A percentile compares a stretch with the other conserved stretches of the same genome.
Evolutionary conservation across 768 basidiomycete species (phyloP).

Genomic region (Mycena alexandri): DNA sequence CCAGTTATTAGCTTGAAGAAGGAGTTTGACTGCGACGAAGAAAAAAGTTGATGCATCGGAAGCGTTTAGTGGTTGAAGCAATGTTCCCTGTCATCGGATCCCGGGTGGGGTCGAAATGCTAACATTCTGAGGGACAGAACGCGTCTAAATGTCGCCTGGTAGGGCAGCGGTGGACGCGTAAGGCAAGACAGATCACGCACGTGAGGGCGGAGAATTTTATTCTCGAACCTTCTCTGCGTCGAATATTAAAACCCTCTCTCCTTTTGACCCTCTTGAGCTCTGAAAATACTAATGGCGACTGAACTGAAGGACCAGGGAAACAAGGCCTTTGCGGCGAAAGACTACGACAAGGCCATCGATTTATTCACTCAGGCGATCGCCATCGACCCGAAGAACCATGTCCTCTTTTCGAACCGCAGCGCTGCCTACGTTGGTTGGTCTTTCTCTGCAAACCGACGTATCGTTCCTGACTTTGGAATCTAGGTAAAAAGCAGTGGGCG

Average conservation of each 20-base stretch:
- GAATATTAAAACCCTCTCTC: conserved; percentile 1
- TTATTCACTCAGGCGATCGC: conserved; percentile 86
- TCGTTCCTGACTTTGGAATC: neutral
- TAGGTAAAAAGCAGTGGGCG: conserved; percentile 82
- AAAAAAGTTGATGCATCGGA: conserved; percentile 12
- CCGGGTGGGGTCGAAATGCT: neutral
- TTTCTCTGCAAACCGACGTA: neutral
- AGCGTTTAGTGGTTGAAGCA: neutral
- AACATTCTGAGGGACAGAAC: conserved; percentile 9
- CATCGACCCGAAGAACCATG: conserved; percentile 86
- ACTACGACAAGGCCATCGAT: conserved; percentile 90
- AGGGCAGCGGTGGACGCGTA: neutral
- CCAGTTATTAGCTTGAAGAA: neutral
- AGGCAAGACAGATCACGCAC: neutral
- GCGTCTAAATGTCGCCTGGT: conserved; percentile 3
- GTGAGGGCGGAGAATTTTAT: neutral
- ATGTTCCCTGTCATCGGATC: conserved; percentile 1
- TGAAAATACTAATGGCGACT: conserved; percentile 47
- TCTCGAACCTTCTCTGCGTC: neutral
- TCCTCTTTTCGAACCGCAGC: conserved; percentile 93
- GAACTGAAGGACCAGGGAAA: conserved; percentile 93
- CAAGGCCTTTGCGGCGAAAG: conserved; percentile 94
- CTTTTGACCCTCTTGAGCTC: neutral
- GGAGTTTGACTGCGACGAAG: neutral
- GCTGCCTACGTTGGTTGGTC: conserved; percentile 73